Conservation (phyloP, 257 asterid species). For the Capsicum rhomboideum region DNA sequence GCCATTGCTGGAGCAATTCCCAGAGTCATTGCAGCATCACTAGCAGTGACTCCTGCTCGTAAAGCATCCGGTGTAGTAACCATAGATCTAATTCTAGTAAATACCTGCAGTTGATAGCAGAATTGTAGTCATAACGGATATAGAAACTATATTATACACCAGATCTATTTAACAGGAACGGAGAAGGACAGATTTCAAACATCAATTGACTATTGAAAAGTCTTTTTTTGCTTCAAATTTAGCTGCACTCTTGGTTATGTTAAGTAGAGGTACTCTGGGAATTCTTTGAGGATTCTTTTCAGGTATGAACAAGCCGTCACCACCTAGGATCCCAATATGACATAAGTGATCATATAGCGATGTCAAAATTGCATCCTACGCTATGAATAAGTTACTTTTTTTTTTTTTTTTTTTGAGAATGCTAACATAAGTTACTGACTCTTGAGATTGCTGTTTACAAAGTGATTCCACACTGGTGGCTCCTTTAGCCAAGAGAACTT, state of each 20-base stretch:
- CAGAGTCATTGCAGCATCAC: conserved; percentile 90
- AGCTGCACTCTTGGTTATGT: neutral
- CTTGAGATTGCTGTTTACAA: neutral
- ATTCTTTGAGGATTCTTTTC: neutral
- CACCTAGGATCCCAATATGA: neutral
- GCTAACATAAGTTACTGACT: neutral
- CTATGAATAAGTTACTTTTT: neutral
- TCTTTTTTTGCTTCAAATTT: neutral
- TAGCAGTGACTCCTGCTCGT: conserved; percentile 67
- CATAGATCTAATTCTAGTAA: conserved; percentile 63
- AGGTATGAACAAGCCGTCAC: neutral
- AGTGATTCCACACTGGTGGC: neutral
- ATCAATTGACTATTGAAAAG: neutral
- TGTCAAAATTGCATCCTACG: neutral
- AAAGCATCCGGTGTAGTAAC: conserved; percentile 60
- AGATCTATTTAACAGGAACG: neutral
- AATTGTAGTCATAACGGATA: neutral
- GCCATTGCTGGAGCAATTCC: conserved; percentile 99
- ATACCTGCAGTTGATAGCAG: conserved; percentile 38
- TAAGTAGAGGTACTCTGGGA: neutral
- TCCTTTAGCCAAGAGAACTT: neutral
- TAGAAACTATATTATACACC: neutral
- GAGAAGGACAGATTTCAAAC: neutral
- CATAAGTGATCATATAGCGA: neutral
- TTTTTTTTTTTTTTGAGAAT: neutral